Evolutionary conservation across 176 grass and related monocot genomes (phyloP).

Genomic region (Triticum turgidum): DNA sequence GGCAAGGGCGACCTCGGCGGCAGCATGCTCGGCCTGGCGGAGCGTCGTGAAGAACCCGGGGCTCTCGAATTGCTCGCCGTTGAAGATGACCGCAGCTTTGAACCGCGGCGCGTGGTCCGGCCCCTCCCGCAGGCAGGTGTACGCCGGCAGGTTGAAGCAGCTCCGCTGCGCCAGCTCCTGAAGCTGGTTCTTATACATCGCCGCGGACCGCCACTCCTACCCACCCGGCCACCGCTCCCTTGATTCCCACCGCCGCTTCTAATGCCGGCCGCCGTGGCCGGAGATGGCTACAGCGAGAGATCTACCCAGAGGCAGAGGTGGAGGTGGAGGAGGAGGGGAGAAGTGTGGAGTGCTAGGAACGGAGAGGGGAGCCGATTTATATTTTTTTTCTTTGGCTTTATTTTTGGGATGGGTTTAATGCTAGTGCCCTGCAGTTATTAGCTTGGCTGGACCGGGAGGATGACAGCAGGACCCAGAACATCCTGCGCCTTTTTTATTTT

Average conservation of each 20-base stretch:
- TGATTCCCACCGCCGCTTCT: neutral
- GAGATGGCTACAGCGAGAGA: slow-evolving; percentile 34
- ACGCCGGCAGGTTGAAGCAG: slow-evolving; percentile 99
- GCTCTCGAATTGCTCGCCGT: slow-evolving; percentile 87
- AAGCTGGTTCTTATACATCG: slow-evolving; percentile 98
- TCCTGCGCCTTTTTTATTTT: neutral
- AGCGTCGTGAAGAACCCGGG: slow-evolving; percentile 93
- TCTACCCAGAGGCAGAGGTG: slow-evolving; percentile 27
- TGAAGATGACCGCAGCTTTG: slow-evolving; percentile 95
- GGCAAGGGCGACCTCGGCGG: slow-evolving; percentile 86
- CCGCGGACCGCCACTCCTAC: neutral
- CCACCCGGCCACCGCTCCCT: neutral
- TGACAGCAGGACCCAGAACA: slow-evolving; percentile 15
- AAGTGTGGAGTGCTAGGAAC: slow-evolving; percentile 6
- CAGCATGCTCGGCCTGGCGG: slow-evolving; percentile 95
- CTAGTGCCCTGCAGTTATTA: neutral
- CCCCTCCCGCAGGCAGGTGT: slow-evolving; percentile 92
- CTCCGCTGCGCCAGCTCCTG: slow-evolving; percentile 99
- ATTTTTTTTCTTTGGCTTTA: slow-evolving; percentile 13
- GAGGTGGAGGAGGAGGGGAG: neutral
- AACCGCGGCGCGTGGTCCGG: slow-evolving; percentile 97
- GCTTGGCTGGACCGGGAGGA: neutral
- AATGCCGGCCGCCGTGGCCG: slow-evolving; percentile 41
- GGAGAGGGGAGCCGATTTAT: slow-evolving; percentile 22
- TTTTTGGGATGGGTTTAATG: slow-evolving; percentile 14